These are phyloP conservation scores for Cryphonectria parasitica DNA, from an alignment of 2,329 filamentous ascomycete species.

Conservation along the genomic window DNA sequence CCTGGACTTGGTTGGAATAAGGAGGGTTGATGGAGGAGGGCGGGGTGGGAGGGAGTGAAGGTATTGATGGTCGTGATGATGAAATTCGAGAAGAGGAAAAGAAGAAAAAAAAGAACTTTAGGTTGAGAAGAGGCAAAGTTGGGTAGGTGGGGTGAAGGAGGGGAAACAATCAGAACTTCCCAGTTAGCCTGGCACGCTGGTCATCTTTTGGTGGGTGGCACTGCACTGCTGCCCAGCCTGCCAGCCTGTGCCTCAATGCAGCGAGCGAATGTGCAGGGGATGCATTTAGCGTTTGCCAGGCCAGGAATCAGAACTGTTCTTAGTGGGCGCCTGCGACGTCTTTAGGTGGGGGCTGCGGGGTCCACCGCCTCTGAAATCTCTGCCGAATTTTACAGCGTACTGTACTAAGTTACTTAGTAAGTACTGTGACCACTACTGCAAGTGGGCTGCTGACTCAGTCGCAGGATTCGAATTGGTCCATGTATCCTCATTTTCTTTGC, in stretches of 20 bases:
- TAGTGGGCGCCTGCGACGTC: background rate
- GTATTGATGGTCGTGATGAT: slow-evolving; percentile 12
- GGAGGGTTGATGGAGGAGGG: background rate
- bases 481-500: too few species aligned
- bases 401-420: background rate
- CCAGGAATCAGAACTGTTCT: slow-evolving; percentile 1
- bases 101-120: slow-evolving; percentile 14
- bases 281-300: background rate
- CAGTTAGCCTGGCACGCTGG: background rate
- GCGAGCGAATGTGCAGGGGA: slow-evolving; percentile 7
- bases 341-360: slow-evolving; percentile 19
- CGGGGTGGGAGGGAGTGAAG: background rate
- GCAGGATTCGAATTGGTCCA: too few species aligned
- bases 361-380: slow-evolving; percentile 26
- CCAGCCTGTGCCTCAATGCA: slow-evolving; percentile 1
- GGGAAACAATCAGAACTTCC: slow-evolving; percentile 16
- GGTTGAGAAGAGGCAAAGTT: slow-evolving; percentile 9
- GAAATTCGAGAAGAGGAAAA: slow-evolving; percentile 6
- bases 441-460: too few species aligned
- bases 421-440: background rate
- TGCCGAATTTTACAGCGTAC: slow-evolving; percentile 8
- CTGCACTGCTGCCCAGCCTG: background rate
- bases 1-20: background rate
- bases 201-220: background rate
- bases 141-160: slow-evolving; percentile 12